Evolutionary conservation across 495 filamentous ascomycete species (phyloP), one percentile per base, ranked within the genome.

Genomic region (Talaromyces adpressus): DNA sequence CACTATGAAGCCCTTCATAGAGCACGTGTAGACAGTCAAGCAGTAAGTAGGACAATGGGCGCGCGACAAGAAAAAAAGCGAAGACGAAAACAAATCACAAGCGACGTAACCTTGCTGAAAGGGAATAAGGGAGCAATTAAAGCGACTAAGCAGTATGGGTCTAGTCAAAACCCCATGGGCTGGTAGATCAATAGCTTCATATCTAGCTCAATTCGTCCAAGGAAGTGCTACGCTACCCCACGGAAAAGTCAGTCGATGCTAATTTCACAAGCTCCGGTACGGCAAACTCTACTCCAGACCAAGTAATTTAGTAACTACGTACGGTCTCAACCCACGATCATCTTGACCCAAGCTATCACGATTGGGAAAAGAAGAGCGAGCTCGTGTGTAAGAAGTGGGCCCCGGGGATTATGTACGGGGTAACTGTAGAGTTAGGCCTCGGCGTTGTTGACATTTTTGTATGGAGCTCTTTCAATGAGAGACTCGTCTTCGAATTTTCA

Each of bases 161-260:
- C 27, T 56, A 56, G 22, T 56, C 27, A 56, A 14, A 25, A 56
- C 20, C 27, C 27, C 27, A 56, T 27, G 52, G 52, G 52, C 27
- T 4, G 30, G 56, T 58, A 32, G 56, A 58, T 36, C 56, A 36
- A 36, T 58, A 58, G 56, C 27, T 58, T 58, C 27, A 58, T 32
- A 32, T 58, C 56, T 58, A 58, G 56, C 30, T 58, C 56, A 58
- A 56, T 36, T 20, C 14, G 56, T 25, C 30, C 30, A 11, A 58
- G 56, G 30, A 58, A 29, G 18, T 54, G 51, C 23, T 58, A 22
- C 29, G 18, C 56, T 58, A 58, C 56, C 56, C 56, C 56, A 58
- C 56, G 56, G 20, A 20, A 20, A 58, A 32, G 27, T 34, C n/a
- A 25, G n/a, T 58, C n/a, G 56, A 58, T 58, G 30, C 56, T 58